Conservation (phyloP, 1,284 basidiomycete species). For the Cutaneotrichosporon daszewskae region DNA sequence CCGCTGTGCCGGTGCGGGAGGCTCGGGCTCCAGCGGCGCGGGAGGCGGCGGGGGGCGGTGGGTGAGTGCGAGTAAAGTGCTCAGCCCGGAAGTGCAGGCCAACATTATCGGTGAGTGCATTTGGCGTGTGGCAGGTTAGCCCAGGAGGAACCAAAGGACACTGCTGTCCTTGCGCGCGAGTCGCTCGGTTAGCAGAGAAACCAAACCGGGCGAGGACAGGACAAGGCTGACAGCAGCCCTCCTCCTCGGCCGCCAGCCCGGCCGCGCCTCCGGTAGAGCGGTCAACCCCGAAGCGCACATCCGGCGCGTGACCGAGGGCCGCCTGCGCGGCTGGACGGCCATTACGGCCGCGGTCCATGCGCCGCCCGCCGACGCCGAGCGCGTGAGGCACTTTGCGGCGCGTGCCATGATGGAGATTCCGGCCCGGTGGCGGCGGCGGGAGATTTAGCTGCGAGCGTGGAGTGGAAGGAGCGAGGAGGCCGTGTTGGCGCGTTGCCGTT, state of each 20-base stretch:
- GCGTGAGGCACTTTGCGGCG: constrained; percentile 8
- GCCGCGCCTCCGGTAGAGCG: background rate
- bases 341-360: constrained; percentile 7
- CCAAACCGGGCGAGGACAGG: too few species aligned
- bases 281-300: constrained; percentile 4
- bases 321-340: constrained; percentile 1
- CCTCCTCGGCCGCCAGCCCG: background rate
- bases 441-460: background rate
- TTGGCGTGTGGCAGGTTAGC: background rate
- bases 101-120: background rate
- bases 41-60: too few species aligned
- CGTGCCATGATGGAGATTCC: constrained; percentile 5
- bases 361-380: constrained; percentile 4
- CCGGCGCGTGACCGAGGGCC: background rate
- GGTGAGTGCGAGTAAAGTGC: too few species aligned
- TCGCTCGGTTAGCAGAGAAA: too few species aligned
- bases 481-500: background rate
- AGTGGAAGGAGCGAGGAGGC: too few species aligned
- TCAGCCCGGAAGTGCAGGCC: background rate
- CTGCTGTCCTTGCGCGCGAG: too few species aligned
- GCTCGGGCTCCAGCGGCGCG: too few species aligned
- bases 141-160: too few species aligned
- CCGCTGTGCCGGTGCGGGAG: too few species aligned
- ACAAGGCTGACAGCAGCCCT: constrained; percentile 7
- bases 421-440: background rate